Evolutionary conservation across 1,284 basidiomycete species (phyloP).

Genomic region (Trametes versicolor): DNA sequence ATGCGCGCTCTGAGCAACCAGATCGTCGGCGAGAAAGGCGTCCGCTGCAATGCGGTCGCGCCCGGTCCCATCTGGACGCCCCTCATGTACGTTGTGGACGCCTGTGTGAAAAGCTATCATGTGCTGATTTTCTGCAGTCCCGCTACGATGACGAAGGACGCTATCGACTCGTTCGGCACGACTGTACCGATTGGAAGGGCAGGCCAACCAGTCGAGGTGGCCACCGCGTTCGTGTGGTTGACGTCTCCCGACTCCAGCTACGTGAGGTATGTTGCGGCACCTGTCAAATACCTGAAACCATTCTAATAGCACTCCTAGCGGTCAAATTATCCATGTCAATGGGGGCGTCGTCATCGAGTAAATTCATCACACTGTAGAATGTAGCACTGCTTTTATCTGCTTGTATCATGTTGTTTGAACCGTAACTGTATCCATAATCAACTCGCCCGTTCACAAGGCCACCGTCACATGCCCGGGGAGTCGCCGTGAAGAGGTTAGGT

Average conservation of each 20-base stretch:
- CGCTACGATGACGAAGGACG: conserved; percentile 58
- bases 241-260: conserved; percentile 61
- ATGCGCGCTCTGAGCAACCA: conserved; percentile 60
- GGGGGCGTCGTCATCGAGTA: conserved; percentile 50
- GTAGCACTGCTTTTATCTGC: not conserved
- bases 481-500: not conserved
- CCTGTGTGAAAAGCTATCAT: conserved; percentile 13
- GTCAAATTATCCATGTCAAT: conserved; percentile 51
- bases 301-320: conserved; percentile 33
- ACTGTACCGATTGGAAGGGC: conserved; percentile 58
- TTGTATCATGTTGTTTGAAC: conserved; percentile 13
- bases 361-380: conserved; percentile 13
- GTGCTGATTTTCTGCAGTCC: conserved; percentile 36
- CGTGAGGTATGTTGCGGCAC: conserved; percentile 48
- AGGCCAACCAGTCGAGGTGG: conserved; percentile 65
- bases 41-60: conserved; percentile 60
- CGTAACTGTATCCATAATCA: conserved; percentile 16
- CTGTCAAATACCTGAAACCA: not conserved
- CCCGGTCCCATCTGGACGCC: conserved; percentile 66
- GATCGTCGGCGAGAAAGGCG: conserved; percentile 59
- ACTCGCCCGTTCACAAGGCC: not conserved
- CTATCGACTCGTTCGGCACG: conserved; percentile 54
- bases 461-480: too few species aligned
- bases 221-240: conserved; percentile 63
- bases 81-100: conserved; percentile 47